Base-by-base conservation (phyloP, 257 asterid genomes). In the Oldenlandia corymbosa region DNA sequence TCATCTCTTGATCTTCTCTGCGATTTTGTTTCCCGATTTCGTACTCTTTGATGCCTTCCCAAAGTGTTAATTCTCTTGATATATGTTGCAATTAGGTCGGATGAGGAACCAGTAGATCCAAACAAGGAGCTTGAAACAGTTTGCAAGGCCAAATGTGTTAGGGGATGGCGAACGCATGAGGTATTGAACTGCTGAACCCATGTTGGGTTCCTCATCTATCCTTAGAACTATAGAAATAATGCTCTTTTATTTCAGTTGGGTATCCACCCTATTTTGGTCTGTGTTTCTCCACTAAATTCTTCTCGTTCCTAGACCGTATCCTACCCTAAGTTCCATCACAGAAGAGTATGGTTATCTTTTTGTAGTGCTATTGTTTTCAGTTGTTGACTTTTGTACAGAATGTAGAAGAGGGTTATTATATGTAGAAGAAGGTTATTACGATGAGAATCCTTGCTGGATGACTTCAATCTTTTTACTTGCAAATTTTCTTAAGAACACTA, bases 101-200 rank as follows among this genome's bases (percentile, higher is more conserved):
- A 85, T 48, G 91, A 88, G 53, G 96, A 88, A 67, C 89, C 91
- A 68, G 85, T 83, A 20, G 96, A 88, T 70, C 94, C 83, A 16
- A 85, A 84, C 83, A 84, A 71, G 78, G 80, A 75, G 16, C 83
- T 88, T 37, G 96, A 88, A 75, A 87, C 79, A 53, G 79, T 81
- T 23, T 83, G 94, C 89, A 88, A 88, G 83, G 90, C 94, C 53
- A 91, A 85, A 58, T 88, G 96, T 56, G 84, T 79, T 2, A 81
- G 91, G 66, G 86, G 85, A 51, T 84, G 87, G 62, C 81, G 80
- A 32, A 85, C 88, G 71, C 85, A 88, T 74, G 88, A 81, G 94
- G 96, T 88, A 60, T 66, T 49, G 24, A 17, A 23, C 26, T 32
- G n/a, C 14, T 31, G 27, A 32, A 50, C 2, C 26, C 43, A 5